phyloP scores from a whole-genome alignment of 768 basidiomycete species.

The Tricholoma furcatifolium region DNA sequence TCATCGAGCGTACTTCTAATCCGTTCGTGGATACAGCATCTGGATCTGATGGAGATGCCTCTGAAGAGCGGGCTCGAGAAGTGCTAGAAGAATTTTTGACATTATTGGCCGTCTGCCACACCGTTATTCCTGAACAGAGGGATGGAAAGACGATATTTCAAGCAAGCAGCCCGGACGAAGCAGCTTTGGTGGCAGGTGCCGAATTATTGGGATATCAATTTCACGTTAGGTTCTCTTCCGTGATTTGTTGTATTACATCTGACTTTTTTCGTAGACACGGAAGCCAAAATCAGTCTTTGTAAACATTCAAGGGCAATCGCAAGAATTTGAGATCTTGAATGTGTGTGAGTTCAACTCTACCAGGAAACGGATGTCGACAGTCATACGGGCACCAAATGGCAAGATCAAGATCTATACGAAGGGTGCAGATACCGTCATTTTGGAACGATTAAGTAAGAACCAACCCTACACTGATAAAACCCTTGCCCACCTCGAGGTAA shows the following conservation, averaged over 20 bases:
- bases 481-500: conserved; percentile 84
- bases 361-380: conserved; percentile 96
- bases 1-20: conserved; percentile 52
- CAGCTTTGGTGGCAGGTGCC: conserved; percentile 92
- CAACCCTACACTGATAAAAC: conserved; percentile 88
- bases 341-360: conserved; percentile 99
- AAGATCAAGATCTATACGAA: conserved; percentile 95
- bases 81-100: conserved; percentile 73
- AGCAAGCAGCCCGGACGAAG: conserved; percentile 97
- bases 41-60: conserved; percentile 25
- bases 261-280: conserved; percentile 57
- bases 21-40: conserved; percentile 57
- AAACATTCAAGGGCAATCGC: conserved; percentile 64
- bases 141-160: conserved; percentile 92
- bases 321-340: conserved; percentile 90
- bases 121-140: conserved; percentile 92
- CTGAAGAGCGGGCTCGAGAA: conserved; percentile 43
- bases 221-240: conserved; percentile 57
- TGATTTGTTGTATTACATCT: background rate
- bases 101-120: conserved; percentile 93
- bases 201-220: conserved; percentile 92
- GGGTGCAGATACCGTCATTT: conserved; percentile 96
- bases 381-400: conserved; percentile 85
- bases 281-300: conserved; percentile 97
- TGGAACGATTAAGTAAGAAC: conserved; percentile 85